Evolutionary conservation across 2,329 filamentous ascomycete species (phyloP).

Genomic region (Fusarium praegraminearum): DNA sequence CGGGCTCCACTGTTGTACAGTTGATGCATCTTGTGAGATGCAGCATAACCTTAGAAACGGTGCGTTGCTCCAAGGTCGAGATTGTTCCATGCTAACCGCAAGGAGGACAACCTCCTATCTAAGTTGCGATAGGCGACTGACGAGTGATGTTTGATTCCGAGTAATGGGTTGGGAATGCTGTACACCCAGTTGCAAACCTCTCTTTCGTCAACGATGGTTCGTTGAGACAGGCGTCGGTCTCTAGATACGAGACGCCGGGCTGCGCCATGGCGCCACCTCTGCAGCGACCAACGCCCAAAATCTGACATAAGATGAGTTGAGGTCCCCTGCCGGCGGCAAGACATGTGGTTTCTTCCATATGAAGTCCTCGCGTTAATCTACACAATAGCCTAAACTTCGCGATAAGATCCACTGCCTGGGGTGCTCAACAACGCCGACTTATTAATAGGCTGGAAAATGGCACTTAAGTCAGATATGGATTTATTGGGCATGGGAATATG

Average conservation of each 20-base stretch:
- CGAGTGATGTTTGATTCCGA: not conserved
- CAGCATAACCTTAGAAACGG: not conserved
- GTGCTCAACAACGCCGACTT: not conserved
- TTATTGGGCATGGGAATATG: not conserved
- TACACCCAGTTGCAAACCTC: too few relatives aligned
- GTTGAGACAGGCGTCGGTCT: not conserved
- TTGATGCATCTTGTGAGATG: not conserved
- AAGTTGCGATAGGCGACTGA: too few relatives aligned
- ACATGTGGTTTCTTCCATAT: not conserved
- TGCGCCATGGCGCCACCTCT: not conserved
- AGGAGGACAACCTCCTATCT: not conserved
- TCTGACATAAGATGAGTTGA: constrained; percentile 10
- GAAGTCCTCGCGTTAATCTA: not conserved
- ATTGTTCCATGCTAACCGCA: not conserved
- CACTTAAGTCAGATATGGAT: fast-evolving
- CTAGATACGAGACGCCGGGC: not conserved
- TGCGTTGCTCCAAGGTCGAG: not conserved
- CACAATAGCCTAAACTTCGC: not conserved
- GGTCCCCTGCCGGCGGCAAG: not conserved
- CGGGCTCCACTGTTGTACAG: not conserved
- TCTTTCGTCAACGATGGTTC: fast-evolving
- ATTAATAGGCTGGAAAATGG: not conserved
- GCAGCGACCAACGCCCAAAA: not conserved
- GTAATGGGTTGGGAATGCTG: not conserved
- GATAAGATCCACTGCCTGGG: not conserved